phyloP scores from a whole-genome alignment of 108 stramenopile species.

The Asterionellopsis glacialis region DNA sequence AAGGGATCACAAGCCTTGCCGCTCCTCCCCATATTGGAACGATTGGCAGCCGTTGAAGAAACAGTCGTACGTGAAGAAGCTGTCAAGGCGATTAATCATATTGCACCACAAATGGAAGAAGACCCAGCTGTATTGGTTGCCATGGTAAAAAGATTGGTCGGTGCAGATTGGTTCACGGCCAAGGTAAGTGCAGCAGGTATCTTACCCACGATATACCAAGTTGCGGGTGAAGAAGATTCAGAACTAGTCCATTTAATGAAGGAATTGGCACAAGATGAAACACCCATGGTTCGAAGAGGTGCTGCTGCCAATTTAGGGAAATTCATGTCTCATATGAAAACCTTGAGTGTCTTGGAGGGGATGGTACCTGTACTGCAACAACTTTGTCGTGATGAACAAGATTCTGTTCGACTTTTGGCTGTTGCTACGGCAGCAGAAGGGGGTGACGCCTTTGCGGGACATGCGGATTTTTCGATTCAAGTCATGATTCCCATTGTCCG shows the following conservation, averaged over 20 bases:
- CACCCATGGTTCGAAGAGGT: slow-evolving; percentile 94
- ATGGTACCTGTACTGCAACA: slow-evolving; percentile 68
- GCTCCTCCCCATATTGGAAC: slow-evolving; percentile 86
- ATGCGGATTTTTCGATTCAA: slow-evolving; percentile 54
- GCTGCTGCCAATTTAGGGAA: slow-evolving; percentile 78
- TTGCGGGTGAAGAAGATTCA: slow-evolving; percentile 10
- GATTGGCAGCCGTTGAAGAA: slow-evolving; percentile 91
- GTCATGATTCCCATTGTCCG: slow-evolving; percentile 72
- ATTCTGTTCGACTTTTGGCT: slow-evolving; percentile 91
- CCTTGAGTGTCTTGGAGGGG: slow-evolving; percentile 15
- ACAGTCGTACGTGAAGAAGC: slow-evolving; percentile 94
- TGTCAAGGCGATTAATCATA: slow-evolving; percentile 65
- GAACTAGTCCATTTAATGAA: slow-evolving; percentile 68
- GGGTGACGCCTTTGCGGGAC: slow-evolving; percentile 54
- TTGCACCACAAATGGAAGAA: slow-evolving; percentile 8
- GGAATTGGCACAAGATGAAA: slow-evolving; percentile 86
- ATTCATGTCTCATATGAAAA: slow-evolving; percentile 36
- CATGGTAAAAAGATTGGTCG: slow-evolving; percentile 73
- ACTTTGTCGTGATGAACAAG: slow-evolving; percentile 93
- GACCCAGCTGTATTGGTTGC: slow-evolving; percentile 17
- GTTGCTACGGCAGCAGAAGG: slow-evolving; percentile 64
- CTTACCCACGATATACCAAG: slow-evolving; percentile 18
- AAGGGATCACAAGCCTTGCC: slow-evolving; percentile 37
- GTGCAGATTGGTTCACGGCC: slow-evolving; percentile 97
- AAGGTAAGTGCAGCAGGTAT: slow-evolving; percentile 89